Evolutionary conservation across 228 moss, liverwort and hornwort species (phyloP), one percentile per base, ranked within the genome.

Genomic region (Sphagnum magellanicum): DNA sequence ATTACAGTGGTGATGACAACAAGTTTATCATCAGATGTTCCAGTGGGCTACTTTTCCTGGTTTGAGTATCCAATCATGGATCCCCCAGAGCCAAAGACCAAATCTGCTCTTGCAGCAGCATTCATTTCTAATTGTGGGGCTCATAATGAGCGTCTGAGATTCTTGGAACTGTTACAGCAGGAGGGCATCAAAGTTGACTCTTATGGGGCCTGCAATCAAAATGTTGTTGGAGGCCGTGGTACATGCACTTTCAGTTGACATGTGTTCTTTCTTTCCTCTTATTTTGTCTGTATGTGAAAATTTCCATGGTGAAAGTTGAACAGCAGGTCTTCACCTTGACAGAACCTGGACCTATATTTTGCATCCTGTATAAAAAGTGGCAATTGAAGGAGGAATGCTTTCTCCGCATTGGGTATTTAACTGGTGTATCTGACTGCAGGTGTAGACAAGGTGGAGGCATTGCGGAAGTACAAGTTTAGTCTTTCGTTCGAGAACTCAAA

Each of bases 11-110:
- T 80, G 79, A 98, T 98, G 98, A 98, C 98, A 63, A 98, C 98
- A 15, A 98, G 81, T 75, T 86, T 98, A 59, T 69, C 71, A 58
- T 98, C 98, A n/a, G 94, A 98, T 74, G 98, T 98, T 10, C 98
- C 98, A 9, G 98, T 92, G 49, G 98, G 98, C 49, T 98, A 94
- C 79, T 98, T 98, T 64, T 98, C 98, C 17, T 98, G 98, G 98
- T 92, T 89, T 6, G 98, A 98, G 50, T 98, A 98, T 67, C 74
- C 75, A 47, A 77, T 98, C 5, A 98, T 98, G 98, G 84, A 78
- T 49, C 89, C 90, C 48, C 89, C 85, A 5, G 68, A 67, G 64
- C 55, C 49, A 1, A 97, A 97, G 81, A 78, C 76, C 1, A 82
- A 90, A 52, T 63, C 67, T 15, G 78, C 83, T 17, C 73, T 83